phyloP scores from a whole-genome alignment of 2,329 filamentous ascomycete genomes.

The Rhynchosporium agropyri region DNA sequence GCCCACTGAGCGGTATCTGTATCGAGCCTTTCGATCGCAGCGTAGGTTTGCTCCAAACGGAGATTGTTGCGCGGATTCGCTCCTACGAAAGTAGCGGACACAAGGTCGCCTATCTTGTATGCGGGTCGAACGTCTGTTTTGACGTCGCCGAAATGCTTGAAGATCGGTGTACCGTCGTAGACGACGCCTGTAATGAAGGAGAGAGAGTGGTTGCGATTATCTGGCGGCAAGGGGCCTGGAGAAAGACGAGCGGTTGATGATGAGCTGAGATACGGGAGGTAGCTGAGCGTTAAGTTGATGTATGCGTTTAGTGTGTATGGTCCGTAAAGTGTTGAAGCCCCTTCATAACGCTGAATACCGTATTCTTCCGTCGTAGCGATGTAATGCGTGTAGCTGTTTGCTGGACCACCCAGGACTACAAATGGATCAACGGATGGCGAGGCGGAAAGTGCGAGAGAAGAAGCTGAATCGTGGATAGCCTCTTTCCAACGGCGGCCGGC shows the following conservation, averaged over 20 bases:
- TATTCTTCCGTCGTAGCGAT: slow-evolving; percentile 80
- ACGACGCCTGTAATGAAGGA: slow-evolving; percentile 82
- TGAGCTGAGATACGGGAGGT: slow-evolving; percentile 66
- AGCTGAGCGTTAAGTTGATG: slow-evolving; percentile 79
- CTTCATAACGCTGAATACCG: slow-evolving; percentile 85
- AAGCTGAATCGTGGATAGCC: slow-evolving; percentile 60
- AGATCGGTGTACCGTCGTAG: slow-evolving; percentile 66
- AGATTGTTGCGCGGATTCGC: slow-evolving; percentile 92
- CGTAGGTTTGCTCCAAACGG: slow-evolving; percentile 75
- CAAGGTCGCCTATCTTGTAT: slow-evolving; percentile 62
- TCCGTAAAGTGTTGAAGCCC: slow-evolving; percentile 89
- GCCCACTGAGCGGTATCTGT: slow-evolving; percentile 57
- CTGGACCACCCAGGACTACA: slow-evolving; percentile 86
- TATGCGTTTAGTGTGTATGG: slow-evolving; percentile 81
- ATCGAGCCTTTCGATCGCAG: slow-evolving; percentile 68
- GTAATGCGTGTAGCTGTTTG: slow-evolving; percentile 86
- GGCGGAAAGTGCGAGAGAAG: slow-evolving; percentile 45
- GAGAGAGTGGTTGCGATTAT: slow-evolving; percentile 75
- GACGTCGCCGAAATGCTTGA: slow-evolving; percentile 72
- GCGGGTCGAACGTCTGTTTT: slow-evolving; percentile 54
- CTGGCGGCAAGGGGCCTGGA: slow-evolving; percentile 68
- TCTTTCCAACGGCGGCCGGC: slow-evolving; percentile 83
- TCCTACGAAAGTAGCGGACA: slow-evolving; percentile 74
- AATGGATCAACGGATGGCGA: slow-evolving; percentile 56
- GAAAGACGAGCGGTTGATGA: slow-evolving; percentile 49